Evolutionary conservation across 306 rosid species (phyloP).

Genomic region (Argentina anserina): DNA sequence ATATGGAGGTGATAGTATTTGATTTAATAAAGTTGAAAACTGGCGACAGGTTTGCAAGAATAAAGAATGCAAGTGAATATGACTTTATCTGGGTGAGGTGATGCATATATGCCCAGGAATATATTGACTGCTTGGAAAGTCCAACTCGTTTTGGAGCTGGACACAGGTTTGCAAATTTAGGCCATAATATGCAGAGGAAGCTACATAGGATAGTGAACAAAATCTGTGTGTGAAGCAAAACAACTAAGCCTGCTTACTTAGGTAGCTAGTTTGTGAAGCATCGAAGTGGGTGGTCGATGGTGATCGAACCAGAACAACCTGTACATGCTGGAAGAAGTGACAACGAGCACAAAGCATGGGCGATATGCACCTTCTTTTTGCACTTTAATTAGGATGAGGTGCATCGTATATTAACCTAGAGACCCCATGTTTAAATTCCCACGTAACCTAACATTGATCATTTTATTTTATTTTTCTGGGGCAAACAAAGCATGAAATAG

Average conservation of each 20-base stretch:
- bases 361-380: not conserved
- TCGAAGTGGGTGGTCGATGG: not conserved
- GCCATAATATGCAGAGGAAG: not conserved
- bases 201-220: not conserved
- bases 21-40: not conserved
- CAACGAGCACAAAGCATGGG: not conserved
- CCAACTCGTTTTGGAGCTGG: conserved; percentile 1
- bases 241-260: too few species aligned
- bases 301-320: not conserved
- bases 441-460: too few species aligned
- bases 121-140: not conserved
- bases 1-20: not conserved
- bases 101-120: not conserved
- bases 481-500: too few species aligned
- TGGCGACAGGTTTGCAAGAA: conserved; percentile 2
- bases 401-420: not conserved
- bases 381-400: not conserved
- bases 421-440: too few species aligned
- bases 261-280: not conserved
- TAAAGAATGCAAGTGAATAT: not conserved
- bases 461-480: too few species aligned
- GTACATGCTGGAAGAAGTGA: not conserved
- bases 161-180: conserved; percentile 13
- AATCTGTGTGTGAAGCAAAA: not conserved
- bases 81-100: not conserved